Conservation (phyloP, 176 grass and related monocot species). For the Bonia amplexicaulis region DNA sequence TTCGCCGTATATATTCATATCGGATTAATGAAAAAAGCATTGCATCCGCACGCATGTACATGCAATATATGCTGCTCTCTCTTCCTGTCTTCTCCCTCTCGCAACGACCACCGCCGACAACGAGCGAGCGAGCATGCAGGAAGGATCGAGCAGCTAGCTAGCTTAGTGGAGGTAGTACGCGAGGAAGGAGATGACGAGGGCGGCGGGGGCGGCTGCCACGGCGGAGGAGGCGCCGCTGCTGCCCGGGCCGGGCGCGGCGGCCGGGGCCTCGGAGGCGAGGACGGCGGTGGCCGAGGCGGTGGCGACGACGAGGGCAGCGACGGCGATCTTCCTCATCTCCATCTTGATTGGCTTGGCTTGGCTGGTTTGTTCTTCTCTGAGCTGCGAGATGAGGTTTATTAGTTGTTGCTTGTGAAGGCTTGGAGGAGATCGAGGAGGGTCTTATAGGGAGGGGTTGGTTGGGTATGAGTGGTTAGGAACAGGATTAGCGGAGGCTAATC, state of each 20-base stretch:
- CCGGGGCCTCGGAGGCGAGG: neutral
- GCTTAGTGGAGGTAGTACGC: conserved; percentile 41
- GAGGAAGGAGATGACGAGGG: conserved; percentile 38
- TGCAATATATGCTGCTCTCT: neutral
- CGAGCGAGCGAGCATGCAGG: neutral
- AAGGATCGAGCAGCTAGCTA: neutral
- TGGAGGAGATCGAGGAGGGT: neutral
- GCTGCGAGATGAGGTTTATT: conserved; percentile 26
- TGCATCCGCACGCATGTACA: neutral
- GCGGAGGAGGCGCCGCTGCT: neutral
- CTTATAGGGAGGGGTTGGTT: neutral
- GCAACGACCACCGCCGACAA: neutral
- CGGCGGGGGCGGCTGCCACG: neutral
- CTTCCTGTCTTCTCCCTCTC: neutral
- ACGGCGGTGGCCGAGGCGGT: neutral
- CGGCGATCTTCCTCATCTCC: conserved; percentile 35
- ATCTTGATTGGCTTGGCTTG: neutral
- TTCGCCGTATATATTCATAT: neutral
- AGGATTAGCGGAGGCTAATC: neutral
- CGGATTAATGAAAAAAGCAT: neutral
- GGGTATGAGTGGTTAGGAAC: neutral
- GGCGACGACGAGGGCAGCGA: conserved; percentile 13
- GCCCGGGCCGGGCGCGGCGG: neutral
- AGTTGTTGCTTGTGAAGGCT: neutral
- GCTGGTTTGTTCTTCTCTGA: neutral